phyloP scores from a whole-genome alignment of 257 asterid species.

The Solanum infundibuliforme region DNA sequence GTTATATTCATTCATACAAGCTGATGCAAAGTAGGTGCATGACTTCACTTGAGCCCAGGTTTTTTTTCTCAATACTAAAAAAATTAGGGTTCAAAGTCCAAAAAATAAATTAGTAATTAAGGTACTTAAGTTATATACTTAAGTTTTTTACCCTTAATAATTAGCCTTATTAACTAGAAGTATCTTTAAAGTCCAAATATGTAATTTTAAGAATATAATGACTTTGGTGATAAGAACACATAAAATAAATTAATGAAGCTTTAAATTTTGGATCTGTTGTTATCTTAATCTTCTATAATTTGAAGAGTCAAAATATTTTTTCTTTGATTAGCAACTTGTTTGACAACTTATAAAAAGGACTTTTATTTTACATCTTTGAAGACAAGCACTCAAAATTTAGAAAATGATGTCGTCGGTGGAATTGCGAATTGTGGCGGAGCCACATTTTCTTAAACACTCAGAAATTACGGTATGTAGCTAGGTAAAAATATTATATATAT shows the following conservation, averaged over 20 bases:
- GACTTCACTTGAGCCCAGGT: background rate
- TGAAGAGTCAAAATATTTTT: background rate
- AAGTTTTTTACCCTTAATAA: too few species aligned
- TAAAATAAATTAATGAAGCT: too few species aligned
- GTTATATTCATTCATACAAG: too few species aligned
- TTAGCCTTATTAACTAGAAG: too few species aligned
- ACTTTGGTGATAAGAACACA: background rate
- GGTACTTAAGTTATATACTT: too few species aligned
- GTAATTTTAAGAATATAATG: background rate
- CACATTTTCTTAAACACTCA: too few species aligned
- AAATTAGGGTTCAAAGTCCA: background rate
- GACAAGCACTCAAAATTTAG: accelerated
- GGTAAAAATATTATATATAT: too few species aligned
- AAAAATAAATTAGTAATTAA: too few species aligned
- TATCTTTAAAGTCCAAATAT: background rate
- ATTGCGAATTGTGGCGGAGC: accelerated
- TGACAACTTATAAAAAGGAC: background rate
- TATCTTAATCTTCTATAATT: background rate
- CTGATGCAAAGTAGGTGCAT: too few species aligned
- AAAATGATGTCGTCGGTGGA: accelerated
- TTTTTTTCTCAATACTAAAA: too few species aligned
- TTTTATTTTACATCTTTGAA: too few species aligned
- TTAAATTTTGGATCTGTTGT: background rate
- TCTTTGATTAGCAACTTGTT: background rate
- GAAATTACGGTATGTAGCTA: accelerated